Base-by-base conservation (phyloP, 805 yeast genomes). In the Candida odintsovae region DNA sequence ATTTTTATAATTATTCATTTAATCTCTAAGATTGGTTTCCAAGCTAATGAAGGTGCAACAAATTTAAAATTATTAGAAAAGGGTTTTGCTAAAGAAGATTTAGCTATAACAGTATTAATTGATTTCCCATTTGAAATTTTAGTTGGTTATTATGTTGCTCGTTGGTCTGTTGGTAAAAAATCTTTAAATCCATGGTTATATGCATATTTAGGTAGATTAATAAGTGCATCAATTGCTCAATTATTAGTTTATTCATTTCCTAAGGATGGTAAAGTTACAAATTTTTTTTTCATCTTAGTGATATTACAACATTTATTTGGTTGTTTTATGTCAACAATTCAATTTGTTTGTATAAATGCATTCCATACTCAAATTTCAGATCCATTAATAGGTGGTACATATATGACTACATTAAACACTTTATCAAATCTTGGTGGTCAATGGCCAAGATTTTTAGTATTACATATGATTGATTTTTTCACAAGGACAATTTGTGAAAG, bases 321-420 rank as follows among this genome's bases (percentile, higher is more conserved):
- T 16, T 86, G 95, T 10, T 90, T 94, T 66, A 87, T 92, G 95
- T 77, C 90, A 6, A 94, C 99, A 0, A 83, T 94, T 47, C 98
- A 92, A 66, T 92, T 94, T 68, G 98, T 94, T 18, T 86, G 95
- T 1, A 80, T 94, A 38, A 85, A 90, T 60, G 95, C 98, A 0
- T 94, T 94, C 73, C 97, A 92, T 67, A 92, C 97, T 3, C 82
- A 83, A 56, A 86, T 94, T 45, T 96, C 99, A 2, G 99, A 94
- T 62, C 98, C 99, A 0, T 67, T 82, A 18, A 87, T 94, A 57
- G 99, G 99, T 16, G 99, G 99, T 2, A 94, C 99, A 0, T 94
- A 94, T 64, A 92, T 94, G 98, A 94, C 99, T 0, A 83, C 96
- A 0, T 71, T 94, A 48, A 94, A 94, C 65, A 94, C 99, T 0